Base-by-base conservation (phyloP, 139 green algal species). In the Mesotaenium endlicherianum region DNA sequence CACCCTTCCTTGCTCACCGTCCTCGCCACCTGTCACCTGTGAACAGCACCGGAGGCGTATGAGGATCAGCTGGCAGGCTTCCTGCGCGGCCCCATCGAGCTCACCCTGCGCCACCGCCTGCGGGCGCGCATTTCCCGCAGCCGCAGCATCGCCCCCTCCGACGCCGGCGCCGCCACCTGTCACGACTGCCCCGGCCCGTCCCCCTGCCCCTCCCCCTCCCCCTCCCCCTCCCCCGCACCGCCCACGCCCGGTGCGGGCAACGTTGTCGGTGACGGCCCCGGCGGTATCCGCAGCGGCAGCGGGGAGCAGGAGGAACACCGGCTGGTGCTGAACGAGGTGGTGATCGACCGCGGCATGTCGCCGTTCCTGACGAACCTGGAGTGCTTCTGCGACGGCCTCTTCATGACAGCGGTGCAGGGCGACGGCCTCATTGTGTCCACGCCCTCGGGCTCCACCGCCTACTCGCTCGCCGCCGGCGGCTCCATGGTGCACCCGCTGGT, bases 261-360 rank as follows among this genome's bases (percentile, higher is more conserved):
- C n/a, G n/a, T n/a, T n/a, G n/a, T n/a, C n/a, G n/a, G n/a, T n/a
- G n/a, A n/a, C n/a, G n/a, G n/a, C n/a, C n/a, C n/a, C n/a, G n/a
- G n/a, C n/a, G n/a, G n/a, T n/a, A n/a, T n/a, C n/a, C n/a, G n/a
- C n/a, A n/a, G n/a, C n/a, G n/a, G n/a, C n/a, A n/a, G n/a, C n/a
- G n/a, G n/a, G n/a, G n/a, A n/a, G n/a, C n/a, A n/a, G n/a, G 60
- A 72, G 11, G 60, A 78, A 6, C 30, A 78, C 70, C 39, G 8
- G 47, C 4, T 83, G 3, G 94, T 97, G 67, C 78, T 99, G 44
- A 99, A 99, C 86, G 96, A 99, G 92, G 91, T 99, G 75, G 94
- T 97, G 8, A 91, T 99, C 34, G 95, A 97, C 84, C 83, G 96
- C 30, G 96, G 96, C 30, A 88, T 91, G 58, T 92, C 86, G 3